Base-by-base conservation (phyloP, 2,329 filamentous ascomycete genomes). In the Hymenotorrendiella dingleyae region DNA sequence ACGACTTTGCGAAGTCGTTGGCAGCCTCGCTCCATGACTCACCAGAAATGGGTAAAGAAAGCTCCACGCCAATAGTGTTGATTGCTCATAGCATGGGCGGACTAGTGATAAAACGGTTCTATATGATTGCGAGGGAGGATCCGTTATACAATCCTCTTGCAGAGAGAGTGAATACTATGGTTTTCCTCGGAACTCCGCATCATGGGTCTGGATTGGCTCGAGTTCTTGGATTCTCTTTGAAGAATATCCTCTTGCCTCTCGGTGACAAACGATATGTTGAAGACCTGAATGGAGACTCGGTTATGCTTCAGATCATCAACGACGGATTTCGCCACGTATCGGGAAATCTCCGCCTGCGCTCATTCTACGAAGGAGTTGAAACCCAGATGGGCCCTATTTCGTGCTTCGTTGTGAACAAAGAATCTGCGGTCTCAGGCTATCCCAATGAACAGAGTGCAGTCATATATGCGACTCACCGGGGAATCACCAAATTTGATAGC, bases 1-100 rank as follows among this genome's bases (percentile, higher is more conserved):
- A 57, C 32, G 56, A 62, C 33, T 64, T 64, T 40, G 56, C 57
- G 1, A 54, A 57, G 36, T 43, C 53, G 1, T 34, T 65, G 2
- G 30, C 60, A 10, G 10, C 14, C 4, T 14, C 23, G 19, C 27
- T 38, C 24, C 24, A 29, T 5, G 10, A 38, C 17, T 27, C 9
- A 10, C 36, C 36, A 11, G 10, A 17, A 16, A 14, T 24, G 6
- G 34, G 34, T 4, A 36, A 4, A 9, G 34, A n/a, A 9, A 23
- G 23, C 16, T 23, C 6, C 45, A 58, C 58, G 7, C 60, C 59
- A 2, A 63, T 72, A 14, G 62, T 72, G 4, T 56, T 72, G 11
- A 59, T 72, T n/a, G 67, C 57, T 2, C 70, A 73, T 46, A 67
- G 63, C 27, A 70, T 73, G 68, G 69, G 71, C 1, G 49, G 51